These are phyloP conservation scores for Aleurites moluccanus DNA, from an alignment of 441 rosid species.

Conservation along the genomic window DNA sequence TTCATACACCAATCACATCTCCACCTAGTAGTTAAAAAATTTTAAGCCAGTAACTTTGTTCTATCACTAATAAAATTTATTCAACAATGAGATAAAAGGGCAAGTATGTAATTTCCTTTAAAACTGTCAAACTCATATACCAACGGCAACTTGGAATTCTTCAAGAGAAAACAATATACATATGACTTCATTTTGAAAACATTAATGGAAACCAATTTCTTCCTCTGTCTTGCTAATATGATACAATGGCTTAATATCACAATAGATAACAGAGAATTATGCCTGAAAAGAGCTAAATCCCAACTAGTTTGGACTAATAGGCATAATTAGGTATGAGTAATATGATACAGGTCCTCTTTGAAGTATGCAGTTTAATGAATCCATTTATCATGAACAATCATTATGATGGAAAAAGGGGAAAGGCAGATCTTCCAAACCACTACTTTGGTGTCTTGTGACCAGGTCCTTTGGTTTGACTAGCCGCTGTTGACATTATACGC, in stretches of 20 bases:
- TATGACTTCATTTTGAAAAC: slow-evolving; percentile 39
- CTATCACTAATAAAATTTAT: not conserved
- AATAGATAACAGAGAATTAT: not conserved
- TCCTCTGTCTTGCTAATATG: slow-evolving; percentile 12
- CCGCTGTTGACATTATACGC: slow-evolving; percentile 69
- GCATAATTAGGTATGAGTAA: not conserved
- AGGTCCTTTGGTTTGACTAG: slow-evolving; percentile 55
- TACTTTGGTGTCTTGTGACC: slow-evolving; percentile 64
- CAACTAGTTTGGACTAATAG: not conserved
- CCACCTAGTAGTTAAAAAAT: too few species aligned
- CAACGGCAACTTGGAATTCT: not conserved
- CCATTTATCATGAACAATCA: slow-evolving; percentile 10
- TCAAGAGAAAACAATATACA: not conserved
- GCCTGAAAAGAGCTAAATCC: not conserved
- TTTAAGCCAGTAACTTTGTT: too few species aligned
- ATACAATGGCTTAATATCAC: slow-evolving; percentile 11
- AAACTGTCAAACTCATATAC: not conserved
- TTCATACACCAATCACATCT: too few species aligned
- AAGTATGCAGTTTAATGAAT: slow-evolving; percentile 26
- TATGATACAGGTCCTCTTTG: slow-evolving; percentile 2
- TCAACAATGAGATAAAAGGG: not conserved
- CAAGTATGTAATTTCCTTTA: not conserved
- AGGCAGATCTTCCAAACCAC: slow-evolving; percentile 6
- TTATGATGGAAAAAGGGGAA: not conserved
- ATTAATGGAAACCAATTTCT: slow-evolving; percentile 35